Evolutionary conservation across 176 grass and related monocot species (phyloP).

Genomic region (Rhynchospora breviuscula): DNA sequence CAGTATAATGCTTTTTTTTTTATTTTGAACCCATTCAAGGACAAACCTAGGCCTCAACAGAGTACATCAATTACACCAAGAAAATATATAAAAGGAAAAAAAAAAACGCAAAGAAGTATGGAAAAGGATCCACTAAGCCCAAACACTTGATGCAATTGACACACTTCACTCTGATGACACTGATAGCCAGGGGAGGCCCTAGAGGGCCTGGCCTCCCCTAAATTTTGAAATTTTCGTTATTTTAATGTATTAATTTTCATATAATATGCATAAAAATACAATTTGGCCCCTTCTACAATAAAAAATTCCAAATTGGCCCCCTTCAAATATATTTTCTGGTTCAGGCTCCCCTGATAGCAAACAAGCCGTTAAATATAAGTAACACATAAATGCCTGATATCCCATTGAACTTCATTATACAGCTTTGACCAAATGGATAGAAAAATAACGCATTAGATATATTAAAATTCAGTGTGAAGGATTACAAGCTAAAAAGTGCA

Average conservation of each 20-base stretch:
- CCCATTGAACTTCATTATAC: background rate
- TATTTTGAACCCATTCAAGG: background rate
- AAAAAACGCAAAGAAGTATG: background rate
- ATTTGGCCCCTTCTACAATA: too few relatives aligned
- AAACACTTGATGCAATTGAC: background rate
- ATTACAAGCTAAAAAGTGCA: background rate
- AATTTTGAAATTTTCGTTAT: too few relatives aligned
- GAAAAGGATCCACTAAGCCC: background rate
- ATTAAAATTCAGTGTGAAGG: background rate
- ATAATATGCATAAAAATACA: too few relatives aligned
- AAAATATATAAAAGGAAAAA: background rate
- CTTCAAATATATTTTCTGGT: too few relatives aligned
- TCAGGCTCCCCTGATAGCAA: too few relatives aligned
- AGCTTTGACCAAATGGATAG: background rate
- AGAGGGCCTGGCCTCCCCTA: too few relatives aligned
- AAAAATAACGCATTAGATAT: background rate
- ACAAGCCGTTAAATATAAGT: background rate
- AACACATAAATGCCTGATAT: background rate
- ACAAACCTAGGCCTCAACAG: background rate
- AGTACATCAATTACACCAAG: background rate
- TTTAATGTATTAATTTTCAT: too few relatives aligned
- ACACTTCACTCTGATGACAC: background rate
- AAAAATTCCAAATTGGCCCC: too few relatives aligned
- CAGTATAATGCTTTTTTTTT: background rate
- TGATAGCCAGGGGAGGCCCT: too few relatives aligned